Base-by-base conservation (phyloP, 2,329 filamentous ascomycete species). In the Podosphaera xanthii region DNA sequence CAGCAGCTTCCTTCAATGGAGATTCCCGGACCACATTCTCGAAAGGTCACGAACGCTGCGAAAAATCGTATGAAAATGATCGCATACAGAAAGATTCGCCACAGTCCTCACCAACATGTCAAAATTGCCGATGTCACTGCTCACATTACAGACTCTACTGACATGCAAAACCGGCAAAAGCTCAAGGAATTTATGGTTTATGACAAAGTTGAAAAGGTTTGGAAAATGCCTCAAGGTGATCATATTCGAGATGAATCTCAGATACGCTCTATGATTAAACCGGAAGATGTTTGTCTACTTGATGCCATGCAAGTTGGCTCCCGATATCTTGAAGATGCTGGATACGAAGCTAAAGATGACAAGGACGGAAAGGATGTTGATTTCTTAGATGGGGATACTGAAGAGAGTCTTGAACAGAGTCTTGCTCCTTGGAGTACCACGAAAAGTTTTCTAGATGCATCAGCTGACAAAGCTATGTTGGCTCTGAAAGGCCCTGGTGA, bases 21-120 rank as follows among this genome's bases (percentile, higher is more conserved):
- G 66, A 86, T 98, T 4, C 92, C 92, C 2, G 90, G 90, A 0
- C 91, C 90, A 2, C 90, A 97, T 69, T 94, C 89, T 44, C 80
- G 92, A 62, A 94, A 92, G 70, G 91, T 97, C 36, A 98, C 92
- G 0, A 95, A 94, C 60, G 89, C 91, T n/a, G 84, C 87, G 42
- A 98, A 98, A 75, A 94, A 92, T 71, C 82, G 92, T 42, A 83
- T 98, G 71, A 95, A 92, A 74, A 96, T 96, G 84, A 82, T 98
- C 46, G 86, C 89, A 0, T 96, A 88, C 70, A 86, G 92, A 57
- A 82, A 95, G 69, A 87, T 94, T 66, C 80, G 83, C 62, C 86
- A 87, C 66, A 88, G 84, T 65, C 75, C 80, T 22, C 79, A 83
- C 34, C 75, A 82, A 61, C 77, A 81, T 52, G 78, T 89, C 33